Base-by-base conservation (phyloP, 2,329 filamentous ascomycete genomes). In the Sporothrix pseudoabietina region DNA sequence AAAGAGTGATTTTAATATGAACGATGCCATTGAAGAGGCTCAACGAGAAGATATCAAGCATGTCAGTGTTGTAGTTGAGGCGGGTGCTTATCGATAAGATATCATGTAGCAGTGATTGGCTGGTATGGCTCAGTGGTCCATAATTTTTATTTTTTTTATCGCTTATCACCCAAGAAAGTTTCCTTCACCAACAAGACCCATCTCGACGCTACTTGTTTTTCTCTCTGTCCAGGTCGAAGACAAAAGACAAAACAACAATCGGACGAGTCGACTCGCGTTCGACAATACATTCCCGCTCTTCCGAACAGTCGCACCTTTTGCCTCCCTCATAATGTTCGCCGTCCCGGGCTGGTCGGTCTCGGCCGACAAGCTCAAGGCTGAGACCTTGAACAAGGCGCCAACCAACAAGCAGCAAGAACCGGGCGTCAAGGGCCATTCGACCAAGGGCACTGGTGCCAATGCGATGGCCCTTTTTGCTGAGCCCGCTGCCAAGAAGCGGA, bases 261-360 rank as follows among this genome's bases (percentile, higher is more conserved):
- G 44, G 14, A 55, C 52, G 8, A 55, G 7, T 30, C 14, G 8
- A 55, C n/a, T 30, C 14, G 14, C 44, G 52, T 30, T 55, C 22
- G 52, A 55, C 52, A 30, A 9, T 26, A 26, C 26, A 26, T 30
- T 5, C 12, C 12, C n/a, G 7, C 2, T 9, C 22, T 12, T 10
- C 16, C 22, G 26, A 30, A 30, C 52, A 55, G 4, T 8, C 52
- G 5, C n/a, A n/a, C 52, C 52, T 14, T 19, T 4, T 7, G 10
- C 26, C 2, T 14, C 22, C 3, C n/a, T 54, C 14, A 57, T 39
- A 22, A 95, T 98, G 95, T 98, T 98, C 82, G 91, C 94, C 10
- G 94, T 98, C 41, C 92, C 93, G 79, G 96, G 96, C 77, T 98
- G 95, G 94, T 93, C 93, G 54, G 86, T 98, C 49, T 89, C 93